Percentiles rank a stretch among this genome's conserved stretches.
phyloP scores from a whole-genome alignment of 441 rosid species.

The Mallotus japonicus region DNA sequence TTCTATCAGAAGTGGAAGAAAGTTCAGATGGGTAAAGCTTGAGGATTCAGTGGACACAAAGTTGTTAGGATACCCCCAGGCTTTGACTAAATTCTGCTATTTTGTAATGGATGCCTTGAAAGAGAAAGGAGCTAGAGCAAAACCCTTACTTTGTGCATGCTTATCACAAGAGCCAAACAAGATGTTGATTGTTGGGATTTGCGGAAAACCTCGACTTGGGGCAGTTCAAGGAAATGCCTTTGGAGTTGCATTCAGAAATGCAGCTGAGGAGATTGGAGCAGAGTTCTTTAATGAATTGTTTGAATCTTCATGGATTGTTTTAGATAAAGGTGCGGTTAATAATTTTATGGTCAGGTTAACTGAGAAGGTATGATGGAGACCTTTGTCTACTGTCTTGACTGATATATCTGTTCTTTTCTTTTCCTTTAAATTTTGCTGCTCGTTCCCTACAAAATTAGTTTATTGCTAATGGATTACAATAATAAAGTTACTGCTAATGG shows the following conservation, averaged over 20 bases:
- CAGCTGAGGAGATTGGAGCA: conserved; percentile 84
- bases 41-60: conserved; percentile 79
- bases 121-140: conserved; percentile 90
- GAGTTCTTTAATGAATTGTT: conserved; percentile 89
- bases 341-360: conserved; percentile 84
- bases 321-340: conserved; percentile 72
- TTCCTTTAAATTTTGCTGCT: neutral
- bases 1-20: conserved; percentile 77
- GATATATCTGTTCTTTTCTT: conserved; percentile 3
- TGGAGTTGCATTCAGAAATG: conserved; percentile 80
- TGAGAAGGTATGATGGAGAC: conserved; percentile 57
- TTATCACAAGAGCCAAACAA: conserved; percentile 56
- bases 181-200: conserved; percentile 83
- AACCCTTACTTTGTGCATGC: conserved; percentile 89
- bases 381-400: conserved; percentile 6
- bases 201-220: conserved; percentile 89
- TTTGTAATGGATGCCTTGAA: conserved; percentile 94
- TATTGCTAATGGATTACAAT: too few species aligned
- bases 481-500: neutral
- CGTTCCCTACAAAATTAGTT: neutral
- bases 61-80: conserved; percentile 89
- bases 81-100: conserved; percentile 87
- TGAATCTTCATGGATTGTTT: conserved; percentile 91
- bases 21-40: conserved; percentile 93
- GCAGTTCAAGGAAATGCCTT: conserved; percentile 88